phyloP scores from a whole-genome alignment of 192 early-diverging fungal genomes.

The Coemansia sp. region DNA sequence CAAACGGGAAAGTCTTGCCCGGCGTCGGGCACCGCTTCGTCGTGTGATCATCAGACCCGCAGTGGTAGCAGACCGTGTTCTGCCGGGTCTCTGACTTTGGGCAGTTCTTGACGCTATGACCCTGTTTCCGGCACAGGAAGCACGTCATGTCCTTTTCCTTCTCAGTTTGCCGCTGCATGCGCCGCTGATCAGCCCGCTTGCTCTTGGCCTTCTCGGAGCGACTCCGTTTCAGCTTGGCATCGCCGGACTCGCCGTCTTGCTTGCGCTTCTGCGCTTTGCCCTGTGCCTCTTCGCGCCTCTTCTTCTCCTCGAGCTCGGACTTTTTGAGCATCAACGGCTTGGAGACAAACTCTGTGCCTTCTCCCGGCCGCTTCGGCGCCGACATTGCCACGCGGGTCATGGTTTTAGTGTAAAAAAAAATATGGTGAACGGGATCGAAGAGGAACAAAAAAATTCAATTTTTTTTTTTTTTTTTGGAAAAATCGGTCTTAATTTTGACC shows the following conservation, averaged over 20 bases:
- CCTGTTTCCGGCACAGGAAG: constrained; percentile 80
- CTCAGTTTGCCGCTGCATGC: constrained; percentile 20
- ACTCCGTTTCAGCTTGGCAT: constrained; percentile 4
- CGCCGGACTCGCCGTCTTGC: constrained; percentile 1
- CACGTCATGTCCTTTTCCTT: constrained; percentile 58
- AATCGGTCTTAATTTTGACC: neutral
- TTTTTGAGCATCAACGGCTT: constrained; percentile 54
- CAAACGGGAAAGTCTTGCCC: constrained; percentile 66
- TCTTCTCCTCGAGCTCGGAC: constrained; percentile 37
- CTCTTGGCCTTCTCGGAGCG: constrained; percentile 20
- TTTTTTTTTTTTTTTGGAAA: too few species aligned
- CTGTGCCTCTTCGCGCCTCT: constrained; percentile 5
- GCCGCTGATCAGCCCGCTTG: constrained; percentile 36
- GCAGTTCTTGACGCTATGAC: constrained; percentile 84
- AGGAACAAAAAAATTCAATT: neutral
- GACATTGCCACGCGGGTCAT: constrained; percentile 64
- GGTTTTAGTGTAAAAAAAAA: neutral
- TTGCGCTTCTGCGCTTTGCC: constrained; percentile 21
- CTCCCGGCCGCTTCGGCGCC: constrained; percentile 54
- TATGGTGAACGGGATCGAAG: neutral
- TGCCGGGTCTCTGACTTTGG: constrained; percentile 56
- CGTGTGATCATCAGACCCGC: constrained; percentile 82
- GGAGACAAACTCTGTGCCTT: constrained; percentile 48
- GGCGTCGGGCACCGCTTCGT: constrained; percentile 68
- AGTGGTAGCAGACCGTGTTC: constrained; percentile 82